These are phyloP conservation scores for Malassezia psittaci DNA, from an alignment of 1,284 basidiomycete genomes.

Conservation along the genomic window DNA sequence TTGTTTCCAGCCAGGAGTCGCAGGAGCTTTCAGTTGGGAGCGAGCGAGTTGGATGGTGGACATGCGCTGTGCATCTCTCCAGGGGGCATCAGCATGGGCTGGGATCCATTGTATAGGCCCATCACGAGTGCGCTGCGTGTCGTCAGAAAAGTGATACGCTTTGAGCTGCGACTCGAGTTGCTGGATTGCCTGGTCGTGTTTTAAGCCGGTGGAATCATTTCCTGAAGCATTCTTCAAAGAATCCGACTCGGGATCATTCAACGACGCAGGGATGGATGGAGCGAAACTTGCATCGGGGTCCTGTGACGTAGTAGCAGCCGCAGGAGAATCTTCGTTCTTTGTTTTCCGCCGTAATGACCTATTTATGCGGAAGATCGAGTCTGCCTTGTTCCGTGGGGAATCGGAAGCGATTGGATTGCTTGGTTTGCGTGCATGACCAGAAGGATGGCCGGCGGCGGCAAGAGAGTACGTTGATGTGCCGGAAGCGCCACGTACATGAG, in stretches of 20 bases:
- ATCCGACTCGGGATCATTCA: not conserved
- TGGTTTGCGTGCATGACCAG: not conserved
- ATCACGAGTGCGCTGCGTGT: not conserved
- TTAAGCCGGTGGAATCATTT: not conserved
- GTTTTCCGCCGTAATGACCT: not conserved
- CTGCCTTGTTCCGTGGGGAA: not conserved
- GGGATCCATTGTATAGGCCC: constrained; percentile 18
- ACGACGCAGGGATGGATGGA: not conserved
- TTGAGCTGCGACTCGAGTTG: constrained; percentile 6
- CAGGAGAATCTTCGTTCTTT: not conserved
- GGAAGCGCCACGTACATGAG: constrained; percentile 3
- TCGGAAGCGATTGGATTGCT: not conserved
- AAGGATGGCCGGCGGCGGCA: not conserved
- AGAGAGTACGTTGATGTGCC: not conserved
- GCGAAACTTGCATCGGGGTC: not conserved
- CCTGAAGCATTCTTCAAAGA: not conserved
- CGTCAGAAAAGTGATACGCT: not conserved
- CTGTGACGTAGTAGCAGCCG: too few relatives aligned
- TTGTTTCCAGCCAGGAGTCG: not conserved
- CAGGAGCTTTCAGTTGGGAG: not conserved
- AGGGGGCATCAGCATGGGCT: constrained; percentile 3
- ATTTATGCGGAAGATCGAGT: not conserved
- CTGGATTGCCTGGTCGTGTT: constrained; percentile 9
- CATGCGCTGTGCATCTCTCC: constrained; percentile 14
- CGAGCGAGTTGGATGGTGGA: not conserved